Percentiles rank a stretch among this genome's conserved stretches.
These are phyloP conservation scores for Fusarium napiforme DNA, from an alignment of 2,329 filamentous ascomycete genomes.

Conservation along the genomic window DNA sequence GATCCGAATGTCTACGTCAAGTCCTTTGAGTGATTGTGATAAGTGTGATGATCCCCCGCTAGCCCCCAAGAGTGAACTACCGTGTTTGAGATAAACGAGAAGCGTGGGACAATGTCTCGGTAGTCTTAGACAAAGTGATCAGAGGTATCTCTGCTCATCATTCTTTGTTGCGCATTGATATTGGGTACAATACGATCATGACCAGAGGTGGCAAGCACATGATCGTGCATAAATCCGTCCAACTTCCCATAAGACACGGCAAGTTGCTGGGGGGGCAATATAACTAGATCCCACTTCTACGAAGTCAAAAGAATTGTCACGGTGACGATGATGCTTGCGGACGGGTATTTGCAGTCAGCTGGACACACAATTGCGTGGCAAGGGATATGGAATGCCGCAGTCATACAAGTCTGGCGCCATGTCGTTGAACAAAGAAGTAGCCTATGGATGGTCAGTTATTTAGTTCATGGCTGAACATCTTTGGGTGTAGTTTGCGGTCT, in stretches of 20 bases:
- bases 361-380: constrained; percentile 10
- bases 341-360: neutral
- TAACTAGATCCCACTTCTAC: neutral
- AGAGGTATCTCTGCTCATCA: neutral
- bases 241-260: neutral
- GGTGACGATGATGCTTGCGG: constrained; percentile 19
- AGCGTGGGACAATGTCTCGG: neutral
- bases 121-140: neutral
- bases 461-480: neutral
- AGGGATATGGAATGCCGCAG: constrained; percentile 16
- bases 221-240: neutral
- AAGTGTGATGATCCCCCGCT: neutral
- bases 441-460: neutral
- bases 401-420: neutral
- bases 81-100: constrained; percentile 1
- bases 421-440: constrained; percentile 8
- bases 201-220: neutral
- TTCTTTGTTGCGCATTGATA: neutral
- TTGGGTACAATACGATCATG: neutral
- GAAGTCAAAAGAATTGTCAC: neutral
- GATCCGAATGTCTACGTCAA: neutral
- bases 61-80: neutral
- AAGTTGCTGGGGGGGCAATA: neutral
- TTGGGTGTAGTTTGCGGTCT: neutral
- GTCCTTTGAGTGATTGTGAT: neutral